Base-by-base conservation (phyloP, 176 grass and related monocot species). In the Musa itinerans region DNA sequence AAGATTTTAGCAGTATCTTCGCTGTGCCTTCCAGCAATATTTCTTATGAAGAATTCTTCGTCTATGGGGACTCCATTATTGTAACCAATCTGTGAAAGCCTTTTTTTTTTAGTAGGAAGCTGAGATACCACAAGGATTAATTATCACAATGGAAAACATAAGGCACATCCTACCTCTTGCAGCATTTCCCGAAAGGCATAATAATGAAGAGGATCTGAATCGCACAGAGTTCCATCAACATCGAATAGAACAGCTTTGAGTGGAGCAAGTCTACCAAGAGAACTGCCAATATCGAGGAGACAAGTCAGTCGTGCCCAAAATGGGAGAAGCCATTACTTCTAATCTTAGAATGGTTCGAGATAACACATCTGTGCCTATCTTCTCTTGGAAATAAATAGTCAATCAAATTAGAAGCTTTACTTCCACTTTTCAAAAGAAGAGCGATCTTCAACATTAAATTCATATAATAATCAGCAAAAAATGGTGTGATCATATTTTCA, bases 211-310 rank as follows among this genome's bases (percentile, higher is more conserved):
- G 94, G 94, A 19, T 98, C 94, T 3, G 90, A 91, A 79, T 98
- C 94, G 0, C 94, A 93, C 14, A 98, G 70, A 7, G 94, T 98
- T 25, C 90, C 94, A 34, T 98, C 94, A n/a, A 98, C 90, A 82
- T 98, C 94, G 21, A 98, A 91, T 1, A 98, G 65, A 78, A 98
- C 84, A 2, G 90, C 94, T 87, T 98, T 80, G 13, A 98, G 72
- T 7, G 94, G 86, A 78, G 87, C 84, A 4, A 88, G 78, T 3
- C 74, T 49, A n/a, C 75, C 66, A 1, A 98, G 86, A 63, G 84
- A 76, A 52, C 94, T 98, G 82, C 27, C 17, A 66, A 69, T 43
- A 57, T 72, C 29, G 2, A 52, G 1, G 21, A 70, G 50, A 79
- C 22, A 43, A 79, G 48, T 74, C n/a, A 54, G 22, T 55, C 2